These are phyloP conservation scores for Paxillus involutus DNA, from an alignment of 768 basidiomycete species.

Conservation along the genomic window DNA sequence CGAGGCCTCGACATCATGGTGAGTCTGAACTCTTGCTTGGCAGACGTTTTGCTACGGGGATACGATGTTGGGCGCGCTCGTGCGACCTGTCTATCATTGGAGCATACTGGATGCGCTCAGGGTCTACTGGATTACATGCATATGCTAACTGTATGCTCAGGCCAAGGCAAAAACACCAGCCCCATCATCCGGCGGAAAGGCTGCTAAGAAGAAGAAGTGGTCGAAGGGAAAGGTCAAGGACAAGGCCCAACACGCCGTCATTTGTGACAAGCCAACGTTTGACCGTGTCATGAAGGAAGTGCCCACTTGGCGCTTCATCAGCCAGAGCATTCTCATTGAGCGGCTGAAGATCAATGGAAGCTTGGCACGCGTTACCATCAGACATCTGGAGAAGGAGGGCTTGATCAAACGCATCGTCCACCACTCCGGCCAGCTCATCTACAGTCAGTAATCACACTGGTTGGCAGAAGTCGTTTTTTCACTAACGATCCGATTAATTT, in stretches of 20 bases:
- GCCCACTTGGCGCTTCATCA: conserved; percentile 99
- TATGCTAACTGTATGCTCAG: conserved; percentile 37
- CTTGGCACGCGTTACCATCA: conserved; percentile 88
- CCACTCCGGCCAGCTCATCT: conserved; percentile 91
- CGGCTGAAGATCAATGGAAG: conserved; percentile 96
- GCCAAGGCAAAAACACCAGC: conserved; percentile 77
- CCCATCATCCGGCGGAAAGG: conserved; percentile 71
- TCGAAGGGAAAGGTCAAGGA: conserved; percentile 99
- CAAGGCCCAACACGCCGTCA: conserved; percentile 96
- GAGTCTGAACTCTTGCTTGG: conserved; percentile 13
- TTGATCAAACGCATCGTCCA: conserved; percentile 96
- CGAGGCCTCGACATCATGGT: conserved; percentile 29
- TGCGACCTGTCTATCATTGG: conserved; percentile 1
- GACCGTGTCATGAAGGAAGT: conserved; percentile 98
- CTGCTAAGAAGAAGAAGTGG: conserved; percentile 99
- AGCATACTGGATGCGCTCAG: conserved; percentile 22
- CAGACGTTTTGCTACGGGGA: neutral
- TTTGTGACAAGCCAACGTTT: conserved; percentile 89
- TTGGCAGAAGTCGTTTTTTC: neutral
- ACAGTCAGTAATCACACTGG: conserved; percentile 65
- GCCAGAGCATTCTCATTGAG: conserved; percentile 97
- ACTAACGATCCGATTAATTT: conserved; percentile 5
- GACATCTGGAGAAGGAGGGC: conserved; percentile 90
- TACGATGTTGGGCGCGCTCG: neutral
- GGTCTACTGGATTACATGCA: conserved; percentile 15